Conservation (phyloP, 345 rosid genomes). For the Citrus mangshanensis region DNA sequence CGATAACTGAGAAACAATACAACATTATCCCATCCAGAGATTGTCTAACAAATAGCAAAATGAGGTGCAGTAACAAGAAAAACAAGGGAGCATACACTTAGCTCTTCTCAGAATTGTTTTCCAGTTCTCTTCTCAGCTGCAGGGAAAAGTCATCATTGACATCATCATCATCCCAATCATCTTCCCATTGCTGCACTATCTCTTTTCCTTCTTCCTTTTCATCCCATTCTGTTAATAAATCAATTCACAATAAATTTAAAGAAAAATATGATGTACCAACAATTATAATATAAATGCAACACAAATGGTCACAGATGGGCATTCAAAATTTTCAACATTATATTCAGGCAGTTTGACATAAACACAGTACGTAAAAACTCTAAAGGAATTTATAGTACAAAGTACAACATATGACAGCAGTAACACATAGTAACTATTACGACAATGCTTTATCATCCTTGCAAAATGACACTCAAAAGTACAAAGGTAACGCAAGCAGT, state of each 20-base stretch:
- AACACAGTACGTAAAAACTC: not conserved
- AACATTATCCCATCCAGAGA: not conserved
- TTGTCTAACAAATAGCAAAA: not conserved
- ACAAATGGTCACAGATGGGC: not conserved
- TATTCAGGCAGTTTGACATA: not conserved
- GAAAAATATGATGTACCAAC: not conserved
- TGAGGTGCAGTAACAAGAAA: not conserved
- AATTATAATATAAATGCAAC: not conserved
- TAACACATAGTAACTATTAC: not conserved
- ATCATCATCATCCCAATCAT: slow-evolving; percentile 97
- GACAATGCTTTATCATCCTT: not conserved
- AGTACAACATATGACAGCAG: not conserved
- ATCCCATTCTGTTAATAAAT: slow-evolving; percentile 52
- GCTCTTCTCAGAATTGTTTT: slow-evolving; percentile 50
- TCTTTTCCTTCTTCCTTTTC: slow-evolving; percentile 76
- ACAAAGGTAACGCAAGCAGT: not conserved
- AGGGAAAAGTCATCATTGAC: slow-evolving; percentile 83
- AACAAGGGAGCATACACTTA: slow-evolving; percentile 16
- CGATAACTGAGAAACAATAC: not conserved
- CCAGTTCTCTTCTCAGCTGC: slow-evolving; percentile 81
- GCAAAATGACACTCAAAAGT: not conserved
- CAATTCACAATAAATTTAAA: not conserved
- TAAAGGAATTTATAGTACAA: not conserved
- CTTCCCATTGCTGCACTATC: slow-evolving; percentile 84
- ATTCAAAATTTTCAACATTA: not conserved